A percentile compares a stretch with the other conserved stretches of the same genome.
phyloP scores from a whole-genome alignment of 495 filamentous ascomycete species.

The Penicillium manginii region DNA sequence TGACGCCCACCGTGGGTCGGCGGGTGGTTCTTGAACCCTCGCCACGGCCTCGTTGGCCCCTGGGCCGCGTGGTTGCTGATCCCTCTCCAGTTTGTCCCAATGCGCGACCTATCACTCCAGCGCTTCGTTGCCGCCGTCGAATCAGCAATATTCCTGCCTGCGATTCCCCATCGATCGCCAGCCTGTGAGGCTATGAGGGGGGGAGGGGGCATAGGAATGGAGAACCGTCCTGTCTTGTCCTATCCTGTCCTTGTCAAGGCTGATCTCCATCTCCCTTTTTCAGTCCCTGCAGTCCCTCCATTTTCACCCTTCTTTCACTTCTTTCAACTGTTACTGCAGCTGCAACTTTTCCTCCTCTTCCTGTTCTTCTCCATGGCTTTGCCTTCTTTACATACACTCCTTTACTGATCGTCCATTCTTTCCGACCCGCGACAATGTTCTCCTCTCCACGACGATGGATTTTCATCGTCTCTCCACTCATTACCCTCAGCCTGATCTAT shows the following conservation, averaged over 20 bases:
- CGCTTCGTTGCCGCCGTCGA: conserved; percentile 11
- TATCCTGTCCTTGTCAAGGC: background rate
- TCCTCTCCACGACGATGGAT: conserved; percentile 36
- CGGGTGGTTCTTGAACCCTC: conserved; percentile 19
- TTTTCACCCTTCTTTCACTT: background rate
- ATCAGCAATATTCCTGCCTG: conserved; percentile 16
- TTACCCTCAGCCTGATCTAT: conserved; percentile 26
- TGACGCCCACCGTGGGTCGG: conserved; percentile 33
- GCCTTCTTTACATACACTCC: conserved; percentile 14
- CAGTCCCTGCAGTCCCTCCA: background rate
- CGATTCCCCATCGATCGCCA: conserved; percentile 28
- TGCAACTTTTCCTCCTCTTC: background rate
- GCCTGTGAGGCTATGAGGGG: conserved; percentile 7
- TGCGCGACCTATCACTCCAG: conserved; percentile 26
- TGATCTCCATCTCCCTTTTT: conserved; percentile 24
- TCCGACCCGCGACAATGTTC: conserved; percentile 22
- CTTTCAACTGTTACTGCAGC: background rate
- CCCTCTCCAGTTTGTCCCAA: conserved; percentile 17
- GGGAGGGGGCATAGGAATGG: background rate
- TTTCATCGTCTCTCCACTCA: conserved; percentile 28
- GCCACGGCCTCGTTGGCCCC: conserved; percentile 28
- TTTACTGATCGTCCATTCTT: conserved; percentile 7
- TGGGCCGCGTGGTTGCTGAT: conserved; percentile 35
- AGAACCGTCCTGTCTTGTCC: background rate
- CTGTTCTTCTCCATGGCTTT: conserved; percentile 7